phyloP scores from a whole-genome alignment of 495 filamentous ascomycete species.

The Niebla homalea region DNA sequence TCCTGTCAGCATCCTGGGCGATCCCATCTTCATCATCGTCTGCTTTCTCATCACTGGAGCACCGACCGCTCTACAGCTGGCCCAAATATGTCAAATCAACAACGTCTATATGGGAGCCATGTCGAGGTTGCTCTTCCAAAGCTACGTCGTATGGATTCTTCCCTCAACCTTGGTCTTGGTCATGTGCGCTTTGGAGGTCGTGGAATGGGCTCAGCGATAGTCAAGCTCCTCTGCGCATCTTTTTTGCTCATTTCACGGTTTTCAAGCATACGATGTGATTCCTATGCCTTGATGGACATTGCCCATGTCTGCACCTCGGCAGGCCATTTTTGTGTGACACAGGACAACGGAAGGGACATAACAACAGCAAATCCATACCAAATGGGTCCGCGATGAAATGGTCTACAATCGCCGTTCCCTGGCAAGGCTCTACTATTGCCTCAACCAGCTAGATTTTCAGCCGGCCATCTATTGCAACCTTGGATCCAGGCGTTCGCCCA shows the following conservation, averaged over 20 bases:
- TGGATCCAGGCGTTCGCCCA: conserved; percentile 76
- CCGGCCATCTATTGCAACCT: conserved; percentile 58
- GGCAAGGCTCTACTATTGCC: too few relatives aligned
- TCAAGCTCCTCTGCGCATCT: background rate
- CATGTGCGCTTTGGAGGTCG: conserved; percentile 79
- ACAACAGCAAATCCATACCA: too few relatives aligned
- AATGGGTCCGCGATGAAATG: too few relatives aligned
- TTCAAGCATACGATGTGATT: background rate
- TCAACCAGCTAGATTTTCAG: too few relatives aligned
- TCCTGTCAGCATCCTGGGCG: conserved; percentile 86
- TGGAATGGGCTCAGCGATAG: conserved; percentile 61
- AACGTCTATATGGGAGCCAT: conserved; percentile 88
- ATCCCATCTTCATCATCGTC: conserved; percentile 95
- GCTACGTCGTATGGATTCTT: conserved; percentile 95
- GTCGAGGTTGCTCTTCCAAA: conserved; percentile 88
- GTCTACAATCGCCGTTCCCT: too few relatives aligned
- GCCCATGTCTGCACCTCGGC: background rate
- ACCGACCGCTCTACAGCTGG: conserved; percentile 84
- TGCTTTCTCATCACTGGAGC: conserved; percentile 93
- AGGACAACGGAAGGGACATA: background rate
- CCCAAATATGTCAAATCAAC: conserved; percentile 98
- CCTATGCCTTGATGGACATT: background rate
- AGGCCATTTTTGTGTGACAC: too few relatives aligned
- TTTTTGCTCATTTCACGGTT: background rate
- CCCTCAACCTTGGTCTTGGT: conserved; percentile 86